Percentiles rank a stretch among this genome's conserved stretches.
phyloP scores from a whole-genome alignment of 2,329 filamentous ascomycete genomes.

The Plectosphaerella cucumerina region DNA sequence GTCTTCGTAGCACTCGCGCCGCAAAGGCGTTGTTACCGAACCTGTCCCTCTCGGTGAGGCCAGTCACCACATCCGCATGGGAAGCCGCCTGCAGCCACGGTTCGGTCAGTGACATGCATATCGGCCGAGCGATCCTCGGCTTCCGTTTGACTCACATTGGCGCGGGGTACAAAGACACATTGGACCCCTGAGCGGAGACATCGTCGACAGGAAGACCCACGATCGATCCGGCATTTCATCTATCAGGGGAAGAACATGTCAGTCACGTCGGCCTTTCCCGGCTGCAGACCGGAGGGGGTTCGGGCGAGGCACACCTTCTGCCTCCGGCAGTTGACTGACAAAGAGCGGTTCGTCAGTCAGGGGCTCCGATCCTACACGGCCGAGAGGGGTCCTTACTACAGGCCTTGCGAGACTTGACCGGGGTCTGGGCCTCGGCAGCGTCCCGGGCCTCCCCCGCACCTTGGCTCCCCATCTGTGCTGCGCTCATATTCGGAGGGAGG shows the following conservation, averaged over 20 bases:
- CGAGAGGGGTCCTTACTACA: slow-evolving; percentile 17
- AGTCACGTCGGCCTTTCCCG: neutral
- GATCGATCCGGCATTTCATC: slow-evolving; percentile 32
- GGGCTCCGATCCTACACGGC: neutral
- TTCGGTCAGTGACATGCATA: neutral
- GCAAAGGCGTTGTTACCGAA: slow-evolving; percentile 7
- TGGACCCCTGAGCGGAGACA: slow-evolving; percentile 27
- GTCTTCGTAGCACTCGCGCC: slow-evolving; percentile 13
- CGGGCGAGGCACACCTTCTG: slow-evolving; percentile 17
- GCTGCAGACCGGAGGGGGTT: neutral
- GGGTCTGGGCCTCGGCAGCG: neutral
- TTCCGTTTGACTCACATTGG: slow-evolving; percentile 24
- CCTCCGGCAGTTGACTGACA: slow-evolving; percentile 19
- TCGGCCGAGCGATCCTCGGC: neutral
- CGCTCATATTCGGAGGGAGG: neutral
- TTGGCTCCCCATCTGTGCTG: neutral
- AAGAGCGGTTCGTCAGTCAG: neutral
- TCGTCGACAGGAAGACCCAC: slow-evolving; percentile 25
- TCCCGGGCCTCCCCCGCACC: neutral
- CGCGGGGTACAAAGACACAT: slow-evolving; percentile 34
- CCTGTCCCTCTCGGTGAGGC: slow-evolving; percentile 5
- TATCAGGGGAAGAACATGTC: neutral
- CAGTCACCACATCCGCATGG: slow-evolving; percentile 1
- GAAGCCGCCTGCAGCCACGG: slow-evolving; percentile 4
- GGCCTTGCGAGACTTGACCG: slow-evolving; percentile 23